Conservation (phyloP, 768 basidiomycete species). For the Hygrocybe coccinea region DNA sequence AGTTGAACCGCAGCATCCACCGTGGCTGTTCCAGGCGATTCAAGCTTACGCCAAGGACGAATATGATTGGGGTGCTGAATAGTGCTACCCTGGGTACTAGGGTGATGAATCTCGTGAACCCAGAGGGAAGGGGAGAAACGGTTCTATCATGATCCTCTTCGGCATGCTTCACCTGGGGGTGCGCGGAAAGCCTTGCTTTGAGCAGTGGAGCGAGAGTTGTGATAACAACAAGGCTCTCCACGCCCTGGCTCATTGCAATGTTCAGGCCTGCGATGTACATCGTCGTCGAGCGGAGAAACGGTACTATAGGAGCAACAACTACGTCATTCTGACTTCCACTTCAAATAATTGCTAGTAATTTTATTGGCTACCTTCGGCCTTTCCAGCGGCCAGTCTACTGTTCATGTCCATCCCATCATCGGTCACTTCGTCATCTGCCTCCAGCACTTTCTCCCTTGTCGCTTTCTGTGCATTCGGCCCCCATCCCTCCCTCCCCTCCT, state of each 20-base stretch:
- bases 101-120: slow-evolving; percentile 24
- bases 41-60: slow-evolving; percentile 21
- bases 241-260: slow-evolving; percentile 16
- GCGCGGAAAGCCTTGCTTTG: not conserved
- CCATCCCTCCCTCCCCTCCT: slow-evolving; percentile 53
- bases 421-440: not conserved
- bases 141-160: slow-evolving; percentile 16
- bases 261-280: slow-evolving; percentile 23
- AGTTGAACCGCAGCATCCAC: slow-evolving; percentile 28
- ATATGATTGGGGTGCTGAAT: slow-evolving; percentile 25
- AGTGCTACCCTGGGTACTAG: slow-evolving; percentile 24
- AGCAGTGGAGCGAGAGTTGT: slow-evolving; percentile 3
- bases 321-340: not conserved
- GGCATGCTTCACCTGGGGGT: slow-evolving; percentile 3
- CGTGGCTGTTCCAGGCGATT: slow-evolving; percentile 32
- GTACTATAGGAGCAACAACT: not conserved
- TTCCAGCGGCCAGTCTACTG: not conserved
- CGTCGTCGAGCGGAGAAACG: not conserved
- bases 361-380: too few relatives aligned
- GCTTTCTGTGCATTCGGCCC: slow-evolving; percentile 34
- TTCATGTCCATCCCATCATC: too few relatives aligned
- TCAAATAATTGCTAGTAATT: not conserved
- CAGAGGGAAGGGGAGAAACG: slow-evolving; percentile 8
- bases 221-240: slow-evolving; percentile 16
- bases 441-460: not conserved